Conservation (phyloP, 768 basidiomycete genomes). For the Termitomyces sp. region DNA sequence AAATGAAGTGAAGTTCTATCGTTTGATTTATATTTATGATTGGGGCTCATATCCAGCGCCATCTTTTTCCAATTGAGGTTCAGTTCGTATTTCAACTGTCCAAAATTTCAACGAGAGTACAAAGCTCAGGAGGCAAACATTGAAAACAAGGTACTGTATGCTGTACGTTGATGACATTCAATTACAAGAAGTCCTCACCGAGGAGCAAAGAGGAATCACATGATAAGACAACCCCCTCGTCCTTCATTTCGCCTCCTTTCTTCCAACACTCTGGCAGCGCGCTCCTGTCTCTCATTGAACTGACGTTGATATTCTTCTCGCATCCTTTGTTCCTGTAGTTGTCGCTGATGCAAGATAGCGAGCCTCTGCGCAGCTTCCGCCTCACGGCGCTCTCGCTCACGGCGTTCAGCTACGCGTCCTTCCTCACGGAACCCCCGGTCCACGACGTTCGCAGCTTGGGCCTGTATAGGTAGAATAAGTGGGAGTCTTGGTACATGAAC, state of each 20-base stretch:
- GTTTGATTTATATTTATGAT: too few relatives aligned
- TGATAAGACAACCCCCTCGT: background rate
- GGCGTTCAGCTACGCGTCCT: background rate
- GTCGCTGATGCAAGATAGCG: background rate
- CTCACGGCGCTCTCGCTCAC: background rate
- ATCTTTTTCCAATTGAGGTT: too few relatives aligned
- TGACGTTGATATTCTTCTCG: slow-evolving; percentile 5
- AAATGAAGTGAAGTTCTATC: too few relatives aligned
- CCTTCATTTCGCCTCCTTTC: background rate
- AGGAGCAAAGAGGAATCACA: background rate
- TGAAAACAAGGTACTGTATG: too few relatives aligned
- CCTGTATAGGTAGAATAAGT: background rate
- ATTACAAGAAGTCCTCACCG: background rate
- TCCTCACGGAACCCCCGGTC: background rate
- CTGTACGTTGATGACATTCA: background rate
- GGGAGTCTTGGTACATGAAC: background rate
- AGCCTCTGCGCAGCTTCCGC: background rate
- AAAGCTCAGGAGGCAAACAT: background rate
- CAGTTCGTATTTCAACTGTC: too few relatives aligned
- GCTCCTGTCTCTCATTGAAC: slow-evolving; percentile 1
- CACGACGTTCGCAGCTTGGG: background rate
- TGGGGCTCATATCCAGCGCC: too few relatives aligned
- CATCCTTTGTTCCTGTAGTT: background rate
- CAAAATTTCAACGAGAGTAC: background rate
- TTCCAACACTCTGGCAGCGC: background rate